A percentile compares a stretch with the other conserved stretches of the same genome.
Conservation (phyloP, 2,329 filamentous ascomycete genomes). For the Scortechinia acanthostroma region DNA sequence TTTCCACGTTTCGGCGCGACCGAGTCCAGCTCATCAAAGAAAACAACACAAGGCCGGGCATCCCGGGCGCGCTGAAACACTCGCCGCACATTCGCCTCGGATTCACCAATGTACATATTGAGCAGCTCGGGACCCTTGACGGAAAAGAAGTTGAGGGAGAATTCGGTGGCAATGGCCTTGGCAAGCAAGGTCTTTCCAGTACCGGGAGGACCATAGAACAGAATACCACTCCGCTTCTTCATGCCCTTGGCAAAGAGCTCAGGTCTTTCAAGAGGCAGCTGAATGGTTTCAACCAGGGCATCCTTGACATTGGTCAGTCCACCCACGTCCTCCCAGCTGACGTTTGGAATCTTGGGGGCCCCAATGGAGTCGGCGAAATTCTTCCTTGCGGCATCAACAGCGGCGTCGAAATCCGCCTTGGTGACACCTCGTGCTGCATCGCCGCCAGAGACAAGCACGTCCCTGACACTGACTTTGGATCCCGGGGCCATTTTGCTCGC, state of each 20-base stretch:
- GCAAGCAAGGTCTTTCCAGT: constrained; percentile 89
- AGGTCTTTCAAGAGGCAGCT: constrained; percentile 81
- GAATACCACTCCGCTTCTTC: constrained; percentile 91
- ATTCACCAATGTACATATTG: constrained; percentile 96
- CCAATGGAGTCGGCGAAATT: constrained; percentile 97
- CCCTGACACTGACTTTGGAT: constrained; percentile 55
- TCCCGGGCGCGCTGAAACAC: constrained; percentile 85
- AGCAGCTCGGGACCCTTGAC: constrained; percentile 87
- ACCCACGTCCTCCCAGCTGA: constrained; percentile 92
- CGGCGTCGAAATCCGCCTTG: constrained; percentile 79
- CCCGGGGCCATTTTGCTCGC: constrained; percentile 14
- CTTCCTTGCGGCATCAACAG: constrained; percentile 89
- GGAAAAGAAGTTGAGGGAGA: constrained; percentile 89
- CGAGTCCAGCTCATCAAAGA: constrained; percentile 88
- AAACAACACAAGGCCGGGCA: constrained; percentile 80
- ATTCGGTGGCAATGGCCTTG: constrained; percentile 88
- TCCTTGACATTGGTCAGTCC: constrained; percentile 91
- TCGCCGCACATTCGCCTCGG: constrained; percentile 81
- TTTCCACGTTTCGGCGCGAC: constrained; percentile 95
- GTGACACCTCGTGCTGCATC: constrained; percentile 71
- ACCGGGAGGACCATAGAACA: constrained; percentile 86
- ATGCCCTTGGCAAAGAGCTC: constrained; percentile 95
- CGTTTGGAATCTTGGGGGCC: constrained; percentile 94
- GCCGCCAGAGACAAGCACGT: constrained; percentile 84
- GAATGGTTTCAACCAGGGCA: constrained; percentile 93